Percentiles rank a stretch among this genome's conserved stretches.
These are phyloP conservation scores for Pseudonitzschia multistriata DNA, from an alignment of 108 stramenopile genomes.

Conservation along the genomic window DNA sequence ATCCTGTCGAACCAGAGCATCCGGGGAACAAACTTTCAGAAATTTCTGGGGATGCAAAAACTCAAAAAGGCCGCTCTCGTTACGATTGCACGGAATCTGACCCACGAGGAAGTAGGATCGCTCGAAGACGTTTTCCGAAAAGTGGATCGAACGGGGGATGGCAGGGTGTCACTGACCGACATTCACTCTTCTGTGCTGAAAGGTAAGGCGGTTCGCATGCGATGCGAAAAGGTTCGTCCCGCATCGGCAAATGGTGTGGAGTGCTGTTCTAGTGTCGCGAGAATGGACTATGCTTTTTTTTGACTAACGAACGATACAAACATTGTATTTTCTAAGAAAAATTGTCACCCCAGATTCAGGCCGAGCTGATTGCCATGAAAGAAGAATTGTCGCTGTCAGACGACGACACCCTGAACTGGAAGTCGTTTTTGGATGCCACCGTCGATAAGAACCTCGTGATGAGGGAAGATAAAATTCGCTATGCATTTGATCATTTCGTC, in stretches of 20 bases:
- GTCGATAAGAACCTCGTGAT: constrained; percentile 77
- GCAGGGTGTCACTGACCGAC: constrained; percentile 71
- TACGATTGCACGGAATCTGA: constrained; percentile 77
- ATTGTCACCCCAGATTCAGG: constrained; percentile 35
- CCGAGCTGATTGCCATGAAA: constrained; percentile 46
- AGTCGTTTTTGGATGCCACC: constrained; percentile 80
- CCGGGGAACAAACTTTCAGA: constrained; percentile 54
- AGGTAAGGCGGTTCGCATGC: constrained; percentile 20
- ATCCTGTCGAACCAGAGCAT: constrained; percentile 29
- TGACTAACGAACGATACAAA: neutral
- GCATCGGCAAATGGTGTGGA: neutral
- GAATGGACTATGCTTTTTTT: neutral
- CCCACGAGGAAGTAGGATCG: constrained; percentile 64
- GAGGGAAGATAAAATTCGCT: constrained; percentile 78
- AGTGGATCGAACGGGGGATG: constrained; percentile 72
- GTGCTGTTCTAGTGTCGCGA: neutral
- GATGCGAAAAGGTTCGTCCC: neutral
- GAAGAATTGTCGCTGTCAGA: constrained; percentile 67
- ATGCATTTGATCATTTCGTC: constrained; percentile 85
- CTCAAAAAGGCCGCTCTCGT: constrained; percentile 84
- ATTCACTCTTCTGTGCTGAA: constrained; percentile 61
- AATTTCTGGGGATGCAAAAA: constrained; percentile 81
- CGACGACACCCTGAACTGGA: constrained; percentile 79
- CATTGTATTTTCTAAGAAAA: constrained; percentile 16
- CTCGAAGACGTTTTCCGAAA: constrained; percentile 72